These are phyloP conservation scores for Trebouxia sp. DNA, from an alignment of 139 green algal genomes.

Conservation along the genomic window DNA sequence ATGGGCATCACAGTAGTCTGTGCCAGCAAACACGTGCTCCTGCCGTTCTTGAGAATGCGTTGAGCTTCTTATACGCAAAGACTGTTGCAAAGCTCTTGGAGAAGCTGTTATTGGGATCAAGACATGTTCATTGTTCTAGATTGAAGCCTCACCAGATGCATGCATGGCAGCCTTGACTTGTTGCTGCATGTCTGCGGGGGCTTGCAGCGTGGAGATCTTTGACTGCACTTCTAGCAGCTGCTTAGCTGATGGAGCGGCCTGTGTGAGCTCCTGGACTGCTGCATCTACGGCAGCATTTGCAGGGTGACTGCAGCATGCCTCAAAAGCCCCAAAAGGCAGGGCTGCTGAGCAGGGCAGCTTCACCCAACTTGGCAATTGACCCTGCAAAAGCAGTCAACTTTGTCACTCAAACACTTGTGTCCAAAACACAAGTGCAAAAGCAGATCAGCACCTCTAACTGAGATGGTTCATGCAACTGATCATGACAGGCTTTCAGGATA, in stretches of 20 bases:
- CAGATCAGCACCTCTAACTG: neutral
- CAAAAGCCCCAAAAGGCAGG: slow-evolving; percentile 47
- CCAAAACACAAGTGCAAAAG: neutral
- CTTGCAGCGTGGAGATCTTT: neutral
- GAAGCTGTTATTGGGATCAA: too few species aligned
- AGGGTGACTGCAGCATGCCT: slow-evolving; percentile 18
- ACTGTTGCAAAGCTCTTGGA: too few species aligned
- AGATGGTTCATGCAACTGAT: neutral
- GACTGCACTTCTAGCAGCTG: neutral
- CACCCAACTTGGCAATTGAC: slow-evolving; percentile 48
- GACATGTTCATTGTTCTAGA: too few species aligned
- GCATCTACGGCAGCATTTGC: neutral
- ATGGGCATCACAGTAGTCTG: too few species aligned
- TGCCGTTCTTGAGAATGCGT: too few species aligned
- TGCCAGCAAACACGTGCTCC: too few species aligned
- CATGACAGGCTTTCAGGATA: too few species aligned
- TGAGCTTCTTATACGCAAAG: too few species aligned
- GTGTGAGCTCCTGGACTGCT: neutral
- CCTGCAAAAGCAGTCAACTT: slow-evolving; percentile 17
- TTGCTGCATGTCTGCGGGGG: neutral
- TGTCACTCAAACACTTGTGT: neutral
- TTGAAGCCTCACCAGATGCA: neutral
- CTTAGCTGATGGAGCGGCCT: neutral
- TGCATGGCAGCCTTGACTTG: neutral
- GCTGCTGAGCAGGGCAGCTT: slow-evolving; percentile 40